Percentiles rank a stretch among this genome's conserved stretches.
phyloP scores from a whole-genome alignment of 129 eudicot genomes.

The Smallanthus sonchifolius region DNA sequence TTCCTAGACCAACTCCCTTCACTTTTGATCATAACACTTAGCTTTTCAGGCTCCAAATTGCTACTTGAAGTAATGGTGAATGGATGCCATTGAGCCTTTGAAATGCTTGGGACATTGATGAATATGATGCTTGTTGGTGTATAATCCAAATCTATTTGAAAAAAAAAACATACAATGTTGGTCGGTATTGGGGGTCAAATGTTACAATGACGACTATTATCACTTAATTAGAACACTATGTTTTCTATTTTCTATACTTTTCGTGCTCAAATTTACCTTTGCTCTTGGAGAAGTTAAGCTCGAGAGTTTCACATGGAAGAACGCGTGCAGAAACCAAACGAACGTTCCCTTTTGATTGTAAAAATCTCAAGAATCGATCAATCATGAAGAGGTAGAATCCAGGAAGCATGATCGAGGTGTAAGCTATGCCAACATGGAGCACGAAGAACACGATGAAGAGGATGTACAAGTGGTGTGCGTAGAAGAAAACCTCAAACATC shows the following conservation, averaged over 20 bases:
- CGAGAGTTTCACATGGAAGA: constrained; percentile 59
- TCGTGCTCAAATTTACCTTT: constrained; percentile 27
- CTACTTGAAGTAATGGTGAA: constrained; percentile 79
- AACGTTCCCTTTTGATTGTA: constrained; percentile 50
- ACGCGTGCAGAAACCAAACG: constrained; percentile 61
- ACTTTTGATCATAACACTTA: constrained; percentile 66
- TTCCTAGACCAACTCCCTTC: constrained; percentile 86
- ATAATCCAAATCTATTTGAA: constrained; percentile 47
- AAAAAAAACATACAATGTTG: not conserved
- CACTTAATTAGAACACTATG: not conserved
- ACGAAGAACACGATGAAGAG: constrained; percentile 57
- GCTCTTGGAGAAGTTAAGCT: constrained; percentile 69
- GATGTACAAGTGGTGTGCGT: constrained; percentile 64
- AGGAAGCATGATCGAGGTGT: constrained; percentile 56
- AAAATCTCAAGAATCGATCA: constrained; percentile 61
- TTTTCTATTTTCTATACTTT: not conserved
- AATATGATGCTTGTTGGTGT: constrained; percentile 78
- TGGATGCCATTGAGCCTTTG: constrained; percentile 96
- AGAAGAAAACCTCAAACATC: constrained; percentile 74
- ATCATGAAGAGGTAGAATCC: constrained; percentile 77
- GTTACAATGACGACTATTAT: not conserved
- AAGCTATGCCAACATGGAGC: constrained; percentile 65
- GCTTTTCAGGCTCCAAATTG: constrained; percentile 64
- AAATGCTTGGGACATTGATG: constrained; percentile 69
- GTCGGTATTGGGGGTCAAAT: not conserved